A percentile compares a stretch with the other conserved stretches of the same genome.
These are phyloP conservation scores for Fraxinus sp. DNA, from an alignment of 305 asterid genomes.

Conservation along the genomic window DNA sequence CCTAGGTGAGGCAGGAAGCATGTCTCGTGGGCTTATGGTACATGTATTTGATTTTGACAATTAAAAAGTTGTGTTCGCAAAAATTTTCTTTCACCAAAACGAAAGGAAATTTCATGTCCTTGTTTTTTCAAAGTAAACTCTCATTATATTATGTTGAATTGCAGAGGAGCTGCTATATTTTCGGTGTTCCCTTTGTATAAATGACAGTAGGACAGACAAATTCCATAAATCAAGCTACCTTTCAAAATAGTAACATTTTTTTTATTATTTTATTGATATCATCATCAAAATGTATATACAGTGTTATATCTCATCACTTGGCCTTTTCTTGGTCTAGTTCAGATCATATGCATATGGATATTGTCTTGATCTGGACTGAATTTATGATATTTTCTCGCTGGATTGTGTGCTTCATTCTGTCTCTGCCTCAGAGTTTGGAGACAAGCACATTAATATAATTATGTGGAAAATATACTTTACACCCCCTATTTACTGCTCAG, in stretches of 20 bases:
- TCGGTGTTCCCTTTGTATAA: background rate
- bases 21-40: background rate
- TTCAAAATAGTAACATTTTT: background rate
- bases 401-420: background rate
- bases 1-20: background rate
- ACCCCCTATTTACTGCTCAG: background rate
- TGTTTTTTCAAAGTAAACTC: background rate
- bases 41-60: background rate
- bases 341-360: background rate
- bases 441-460: background rate
- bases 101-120: background rate
- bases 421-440: background rate
- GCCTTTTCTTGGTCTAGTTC: background rate
- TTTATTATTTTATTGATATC: background rate
- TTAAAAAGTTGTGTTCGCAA: background rate
- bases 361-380: background rate
- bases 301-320: background rate
- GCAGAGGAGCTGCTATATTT: background rate
- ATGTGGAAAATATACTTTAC: background rate
- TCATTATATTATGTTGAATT: background rate
- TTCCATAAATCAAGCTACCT: background rate
- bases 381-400: background rate
- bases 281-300: background rate
- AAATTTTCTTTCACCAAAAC: background rate
- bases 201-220: background rate